phyloP scores from a whole-genome alignment of 441 rosid species.

The Adansonia rubrostipa region DNA sequence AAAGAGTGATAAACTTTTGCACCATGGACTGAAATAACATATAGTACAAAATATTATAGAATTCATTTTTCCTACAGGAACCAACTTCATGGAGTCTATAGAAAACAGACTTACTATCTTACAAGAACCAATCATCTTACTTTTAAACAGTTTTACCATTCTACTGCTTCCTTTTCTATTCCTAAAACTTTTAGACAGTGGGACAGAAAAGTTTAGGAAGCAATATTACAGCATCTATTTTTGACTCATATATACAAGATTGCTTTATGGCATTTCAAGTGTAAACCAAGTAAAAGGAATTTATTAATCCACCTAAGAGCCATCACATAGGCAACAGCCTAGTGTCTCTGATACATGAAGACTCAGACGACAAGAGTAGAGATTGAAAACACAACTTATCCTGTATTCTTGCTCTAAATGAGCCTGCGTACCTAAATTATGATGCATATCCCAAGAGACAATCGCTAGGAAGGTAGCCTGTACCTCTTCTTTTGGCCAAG shows the following conservation, averaged over 20 bases:
- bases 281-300: neutral
- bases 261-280: constrained; percentile 2
- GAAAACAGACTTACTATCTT: constrained; percentile 13
- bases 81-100: neutral
- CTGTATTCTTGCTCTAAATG: neutral
- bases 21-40: neutral
- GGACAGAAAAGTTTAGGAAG: constrained; percentile 1
- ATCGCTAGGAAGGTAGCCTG: neutral
- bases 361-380: neutral
- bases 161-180: neutral
- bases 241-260: neutral
- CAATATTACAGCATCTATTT: neutral
- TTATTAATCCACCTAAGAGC: neutral
- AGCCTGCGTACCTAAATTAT: neutral
- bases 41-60: neutral
- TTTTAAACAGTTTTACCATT: constrained; percentile 11
- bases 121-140: constrained; percentile 11
- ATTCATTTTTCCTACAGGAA: neutral
- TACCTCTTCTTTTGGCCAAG: neutral
- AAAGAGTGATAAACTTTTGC: neutral
- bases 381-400: neutral
- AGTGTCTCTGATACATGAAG: constrained; percentile 1
- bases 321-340: neutral
- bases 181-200: constrained; percentile 3
- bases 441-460: constrained; percentile 11